Conservation (phyloP, 495 filamentous ascomycete species). For the Cercophora samala region DNA sequence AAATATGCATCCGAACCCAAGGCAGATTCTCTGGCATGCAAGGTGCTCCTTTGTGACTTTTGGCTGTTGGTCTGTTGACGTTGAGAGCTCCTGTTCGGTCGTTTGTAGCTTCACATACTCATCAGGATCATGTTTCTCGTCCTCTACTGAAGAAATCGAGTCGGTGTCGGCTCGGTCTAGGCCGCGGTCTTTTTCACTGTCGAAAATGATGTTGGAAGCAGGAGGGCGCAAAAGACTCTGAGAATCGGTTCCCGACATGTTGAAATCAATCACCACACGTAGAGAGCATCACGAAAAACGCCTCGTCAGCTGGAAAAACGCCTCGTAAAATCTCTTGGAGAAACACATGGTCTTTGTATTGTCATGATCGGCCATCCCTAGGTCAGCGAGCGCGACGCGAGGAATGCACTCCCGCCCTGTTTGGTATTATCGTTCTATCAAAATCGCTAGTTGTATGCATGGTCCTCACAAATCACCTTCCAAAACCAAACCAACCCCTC, state of each 20-base stretch:
- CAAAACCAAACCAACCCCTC: slow-evolving; percentile 89
- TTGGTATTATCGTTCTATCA: neutral
- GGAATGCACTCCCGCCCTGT: neutral
- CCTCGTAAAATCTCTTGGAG: neutral
- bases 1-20: neutral
- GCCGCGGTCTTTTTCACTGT: neutral
- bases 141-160: neutral
- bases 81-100: neutral
- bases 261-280: neutral
- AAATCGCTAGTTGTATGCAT: neutral
- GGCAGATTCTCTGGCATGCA: neutral
- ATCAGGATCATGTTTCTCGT: neutral
- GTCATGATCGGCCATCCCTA: neutral
- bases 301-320: neutral
- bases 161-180: neutral
- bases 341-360: neutral
- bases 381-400: neutral
- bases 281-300: neutral
- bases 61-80: neutral
- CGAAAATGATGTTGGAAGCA: neutral
- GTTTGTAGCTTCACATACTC: neutral
- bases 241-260: neutral
- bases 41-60: no score
- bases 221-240: neutral
- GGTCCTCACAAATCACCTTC: slow-evolving; percentile 46